Evolutionary conservation across 495 filamentous ascomycete species (phyloP), one percentile per base, ranked within the genome.

Genomic region (Xylaria flabelliformis): DNA sequence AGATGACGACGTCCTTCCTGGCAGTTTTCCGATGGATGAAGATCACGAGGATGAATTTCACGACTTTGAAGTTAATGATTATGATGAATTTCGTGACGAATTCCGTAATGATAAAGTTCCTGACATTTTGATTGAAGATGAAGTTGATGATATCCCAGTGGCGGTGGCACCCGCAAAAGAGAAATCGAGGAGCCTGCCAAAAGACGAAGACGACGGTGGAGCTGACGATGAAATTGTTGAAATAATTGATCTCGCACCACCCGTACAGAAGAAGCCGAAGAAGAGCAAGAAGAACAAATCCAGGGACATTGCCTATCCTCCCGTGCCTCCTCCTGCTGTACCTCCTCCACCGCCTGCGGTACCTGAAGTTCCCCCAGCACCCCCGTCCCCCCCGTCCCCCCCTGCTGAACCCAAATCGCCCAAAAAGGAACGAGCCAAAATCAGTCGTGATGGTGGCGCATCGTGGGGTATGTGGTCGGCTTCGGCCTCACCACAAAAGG

Each of bases 1-100:
- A 83, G 59, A 89, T 86, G 74, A 85, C 80, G 72, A 85, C 83
- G 58, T 72, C 1, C 69, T 85, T 17, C 87, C 86, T 59, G 86
- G 86, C 51, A 81, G 82, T 39, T 89, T 88, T 72, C 87, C 86
- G 29, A 67, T 68, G 36, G 78, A 76, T 42, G 63, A 72, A 10
- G 62, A 66, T 29, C 51, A 42, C 12, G 39, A 42, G 12, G 58
- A 61, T 10, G 32, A 59, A 36, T 59, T 32, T 32, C 53, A 26
- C 3, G 53, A 12, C 4, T 15, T 32, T 13, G 53, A 58, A 32
- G 15, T 59, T 3, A 15, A 59, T 24, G 36, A 62, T 29, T 29
- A 29, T 48, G 4, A 75, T 24, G 41, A 67, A 44, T 36, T 21
- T 24, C 50, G 24, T 21, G 61, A 72, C 29, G 63, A 66, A 50